Percentiles rank a stretch among this genome's conserved stretches.
phyloP scores from a whole-genome alignment of 1,284 basidiomycete species.

The Leccinum pallidistipes region DNA sequence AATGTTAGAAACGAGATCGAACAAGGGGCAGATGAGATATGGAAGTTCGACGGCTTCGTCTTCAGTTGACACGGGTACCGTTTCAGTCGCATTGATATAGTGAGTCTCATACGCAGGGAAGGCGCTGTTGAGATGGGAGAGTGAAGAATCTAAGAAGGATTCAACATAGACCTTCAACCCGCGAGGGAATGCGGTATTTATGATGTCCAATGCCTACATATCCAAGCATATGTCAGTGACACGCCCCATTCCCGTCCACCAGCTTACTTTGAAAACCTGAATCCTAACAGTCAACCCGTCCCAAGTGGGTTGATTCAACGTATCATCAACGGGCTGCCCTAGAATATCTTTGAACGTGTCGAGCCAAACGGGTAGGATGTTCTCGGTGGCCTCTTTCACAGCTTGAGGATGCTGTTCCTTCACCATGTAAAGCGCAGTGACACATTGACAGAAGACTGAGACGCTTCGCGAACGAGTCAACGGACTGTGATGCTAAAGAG shows the following conservation, averaged over 20 bases:
- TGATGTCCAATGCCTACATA: slow-evolving; percentile 66
- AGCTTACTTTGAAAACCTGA: slow-evolving; percentile 75
- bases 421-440: slow-evolving; percentile 90
- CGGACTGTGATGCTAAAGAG: slow-evolving; percentile 63
- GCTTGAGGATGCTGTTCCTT: slow-evolving; percentile 88
- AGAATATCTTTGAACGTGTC: slow-evolving; percentile 82
- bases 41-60: slow-evolving; percentile 77
- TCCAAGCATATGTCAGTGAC: not conserved
- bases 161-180: slow-evolving; percentile 60
- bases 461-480: slow-evolving; percentile 84
- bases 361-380: slow-evolving; percentile 87
- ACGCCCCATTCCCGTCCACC: not conserved
- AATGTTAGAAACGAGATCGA: slow-evolving; percentile 77
- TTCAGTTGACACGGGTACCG: slow-evolving; percentile 65
- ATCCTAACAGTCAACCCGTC: slow-evolving; percentile 75
- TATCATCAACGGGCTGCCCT: slow-evolving; percentile 61
- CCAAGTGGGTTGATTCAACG: slow-evolving; percentile 63
- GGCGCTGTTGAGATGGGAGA: slow-evolving; percentile 66
- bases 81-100: slow-evolving; percentile 62
- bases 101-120: slow-evolving; percentile 66
- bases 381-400: slow-evolving; percentile 79
- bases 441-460: slow-evolving; percentile 88
- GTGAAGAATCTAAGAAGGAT: slow-evolving; percentile 59
- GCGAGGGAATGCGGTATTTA: slow-evolving; percentile 76
- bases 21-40: slow-evolving; percentile 73